Base-by-base conservation (phyloP, 352 stramenopile genomes). In the Thraustotheca clavata region DNA sequence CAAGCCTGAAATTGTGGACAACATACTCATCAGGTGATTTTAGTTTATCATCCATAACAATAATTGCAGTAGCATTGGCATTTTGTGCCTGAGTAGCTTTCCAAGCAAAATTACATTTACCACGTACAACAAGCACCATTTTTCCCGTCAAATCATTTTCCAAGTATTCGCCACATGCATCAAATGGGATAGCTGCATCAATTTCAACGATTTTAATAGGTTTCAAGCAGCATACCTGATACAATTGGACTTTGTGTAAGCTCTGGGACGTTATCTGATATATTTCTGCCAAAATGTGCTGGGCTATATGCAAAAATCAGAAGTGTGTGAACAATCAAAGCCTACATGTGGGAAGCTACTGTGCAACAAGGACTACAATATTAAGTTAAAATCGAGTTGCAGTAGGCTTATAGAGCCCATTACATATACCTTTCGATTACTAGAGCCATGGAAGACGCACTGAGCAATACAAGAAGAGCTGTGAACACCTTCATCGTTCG, bases 81-180 rank as follows among this genome's bases (percentile, higher is more conserved):
- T 31, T 47, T 38, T 65, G 57, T 20, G 57, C 57, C 46, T 65
- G 57, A 1, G 40, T n/a, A 27, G 46, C 57, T 29, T 65, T 65
- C 36, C 38, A 65, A 16, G 57, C 57, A 52, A 65, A 65, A 34
- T 65, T 65, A 46, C 57, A 65, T 9, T 65, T 49, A 11, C 57
- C 57, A n/a, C 57, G 57, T 0, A 65, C 14, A 35, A 65, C 46
- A 6, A 65, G 36, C 14, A 32, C 57, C 4, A 65, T 65, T 18
- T 54, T 54, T 29, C 57, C 57, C 9, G 33, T 33, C 4, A 65
- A 7, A 31, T 65, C 57, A 32, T 65, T 49, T 34, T 65, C 34
- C 6, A 50, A 14, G 4, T 43, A 35, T n/a, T 49, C 38, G 7
- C 57, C 57, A 31, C 57, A 65, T 31, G 57, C 57, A 20, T 65